Conservation (phyloP, 768 basidiomycete genomes). For the Mycena capillaripes region DNA sequence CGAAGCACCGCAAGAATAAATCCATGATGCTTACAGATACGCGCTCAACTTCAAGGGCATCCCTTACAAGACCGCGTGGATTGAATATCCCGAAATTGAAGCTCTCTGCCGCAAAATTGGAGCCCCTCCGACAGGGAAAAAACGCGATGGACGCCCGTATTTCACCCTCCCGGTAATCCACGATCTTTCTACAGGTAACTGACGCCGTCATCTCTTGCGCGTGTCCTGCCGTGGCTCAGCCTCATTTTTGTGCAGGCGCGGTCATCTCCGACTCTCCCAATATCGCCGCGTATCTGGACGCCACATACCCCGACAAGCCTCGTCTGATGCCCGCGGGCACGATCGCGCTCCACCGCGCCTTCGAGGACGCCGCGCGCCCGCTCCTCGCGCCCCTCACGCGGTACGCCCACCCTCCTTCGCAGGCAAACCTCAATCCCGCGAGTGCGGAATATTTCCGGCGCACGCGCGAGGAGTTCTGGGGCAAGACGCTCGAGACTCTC, state of each 20-base stretch:
- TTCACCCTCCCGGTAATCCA: constrained; percentile 59
- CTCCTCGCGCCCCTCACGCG: background rate
- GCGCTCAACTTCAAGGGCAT: too few species aligned
- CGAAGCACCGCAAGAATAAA: too few species aligned
- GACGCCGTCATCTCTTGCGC: too few species aligned
- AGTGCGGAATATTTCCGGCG: constrained; percentile 50
- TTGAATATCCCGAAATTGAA: too few species aligned
- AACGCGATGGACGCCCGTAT: constrained; percentile 38
- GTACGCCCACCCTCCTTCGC: constrained; percentile 30
- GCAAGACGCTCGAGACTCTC: too few species aligned
- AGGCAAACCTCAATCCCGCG: constrained; percentile 43
- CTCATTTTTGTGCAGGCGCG: constrained; percentile 10
- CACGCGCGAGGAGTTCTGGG: constrained; percentile 41
- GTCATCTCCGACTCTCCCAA: constrained; percentile 51
- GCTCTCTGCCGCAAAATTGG: too few species aligned
- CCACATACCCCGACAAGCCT: constrained; percentile 43
- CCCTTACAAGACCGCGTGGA: too few species aligned
- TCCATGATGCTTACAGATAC: too few species aligned
- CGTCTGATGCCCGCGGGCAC: constrained; percentile 47
- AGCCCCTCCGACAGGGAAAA: constrained; percentile 36
- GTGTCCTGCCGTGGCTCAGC: too few species aligned
- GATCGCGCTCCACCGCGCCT: constrained; percentile 28
- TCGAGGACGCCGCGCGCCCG: constrained; percentile 8
- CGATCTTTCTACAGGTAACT: constrained; percentile 51
- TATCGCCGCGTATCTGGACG: constrained; percentile 54